Percentiles rank a stretch among this genome's conserved stretches.
phyloP scores from a whole-genome alignment of 2,329 filamentous ascomycete genomes.

The Davidsoniella australis region DNA sequence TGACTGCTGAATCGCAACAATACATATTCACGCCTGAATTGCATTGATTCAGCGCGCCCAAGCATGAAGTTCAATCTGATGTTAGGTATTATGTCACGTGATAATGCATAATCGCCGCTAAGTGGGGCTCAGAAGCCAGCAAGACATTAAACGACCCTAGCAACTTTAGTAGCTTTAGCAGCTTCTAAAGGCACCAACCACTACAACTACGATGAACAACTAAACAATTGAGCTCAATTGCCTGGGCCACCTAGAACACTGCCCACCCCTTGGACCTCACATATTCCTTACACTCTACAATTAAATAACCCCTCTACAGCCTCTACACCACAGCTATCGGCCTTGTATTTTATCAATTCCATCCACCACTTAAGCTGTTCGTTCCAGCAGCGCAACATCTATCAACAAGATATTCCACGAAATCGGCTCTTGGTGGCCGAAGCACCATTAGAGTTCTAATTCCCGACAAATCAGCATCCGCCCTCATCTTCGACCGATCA shows the following conservation, averaged over 20 bases:
- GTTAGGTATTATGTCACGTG: too few species aligned
- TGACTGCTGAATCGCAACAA: not conserved
- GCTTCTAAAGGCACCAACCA: too few species aligned
- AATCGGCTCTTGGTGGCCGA: too few species aligned
- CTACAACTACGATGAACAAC: too few species aligned
- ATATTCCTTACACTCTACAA: not conserved
- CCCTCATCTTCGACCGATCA: not conserved
- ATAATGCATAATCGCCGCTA: too few species aligned
- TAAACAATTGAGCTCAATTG: not conserved
- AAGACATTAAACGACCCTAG: not conserved
- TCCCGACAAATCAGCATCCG: not conserved
- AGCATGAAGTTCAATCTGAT: not conserved
- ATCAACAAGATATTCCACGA: too few species aligned
- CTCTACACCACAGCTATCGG: not conserved
- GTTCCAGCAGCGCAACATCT: too few species aligned
- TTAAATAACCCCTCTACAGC: not conserved
- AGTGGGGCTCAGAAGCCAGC: slow-evolving; percentile 6
- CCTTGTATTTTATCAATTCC: not conserved
- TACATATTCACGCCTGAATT: not conserved
- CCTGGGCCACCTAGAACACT: not conserved
- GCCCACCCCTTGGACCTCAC: slow-evolving; percentile 5
- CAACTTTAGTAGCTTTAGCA: too few species aligned
- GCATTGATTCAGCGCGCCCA: slow-evolving; percentile 1
- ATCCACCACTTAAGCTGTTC: not conserved
- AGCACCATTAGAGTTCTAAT: too few species aligned